Conservation (phyloP, 1,284 basidiomycete species). For the Pholiota adiposa region DNA sequence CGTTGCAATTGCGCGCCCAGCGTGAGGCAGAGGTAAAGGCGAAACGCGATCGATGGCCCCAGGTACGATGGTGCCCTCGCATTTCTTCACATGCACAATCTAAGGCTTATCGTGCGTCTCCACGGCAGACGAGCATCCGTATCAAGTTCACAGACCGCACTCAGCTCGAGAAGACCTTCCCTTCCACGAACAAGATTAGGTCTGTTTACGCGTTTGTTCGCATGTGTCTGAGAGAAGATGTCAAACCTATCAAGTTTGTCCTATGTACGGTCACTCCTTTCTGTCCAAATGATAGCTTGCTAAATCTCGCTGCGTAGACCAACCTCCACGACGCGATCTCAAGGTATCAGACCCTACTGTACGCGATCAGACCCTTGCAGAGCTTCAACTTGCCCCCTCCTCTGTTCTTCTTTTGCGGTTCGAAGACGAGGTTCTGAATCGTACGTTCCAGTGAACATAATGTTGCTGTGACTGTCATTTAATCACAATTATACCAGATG, state of each 20-base stretch:
- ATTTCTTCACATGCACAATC: neutral
- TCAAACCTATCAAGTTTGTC: constrained; percentile 77
- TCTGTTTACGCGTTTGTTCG: constrained; percentile 85
- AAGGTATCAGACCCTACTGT: constrained; percentile 76
- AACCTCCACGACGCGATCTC: constrained; percentile 79
- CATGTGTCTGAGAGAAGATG: constrained; percentile 69
- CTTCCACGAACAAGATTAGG: constrained; percentile 76
- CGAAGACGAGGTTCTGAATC: constrained; percentile 71
- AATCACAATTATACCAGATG: constrained; percentile 36
- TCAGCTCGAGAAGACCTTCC: constrained; percentile 80
- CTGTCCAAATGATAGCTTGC: neutral
- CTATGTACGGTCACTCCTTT: constrained; percentile 60
- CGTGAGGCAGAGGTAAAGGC: constrained; percentile 69
- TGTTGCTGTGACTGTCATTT: neutral
- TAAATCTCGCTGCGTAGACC: constrained; percentile 50
- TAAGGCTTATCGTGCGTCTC: constrained; percentile 7
- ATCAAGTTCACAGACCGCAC: constrained; percentile 82
- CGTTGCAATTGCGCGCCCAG: constrained; percentile 70
- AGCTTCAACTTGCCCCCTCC: constrained; percentile 80
- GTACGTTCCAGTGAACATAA: constrained; percentile 45
- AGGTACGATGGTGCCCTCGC: constrained; percentile 44
- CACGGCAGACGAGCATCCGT: constrained; percentile 74
- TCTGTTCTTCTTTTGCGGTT: constrained; percentile 81
- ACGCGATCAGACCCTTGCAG: constrained; percentile 65
- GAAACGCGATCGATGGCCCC: constrained; percentile 72